These are phyloP conservation scores for Asparagopsis taxiformis DNA, from an alignment of 31 red algal species.

Conservation along the genomic window DNA sequence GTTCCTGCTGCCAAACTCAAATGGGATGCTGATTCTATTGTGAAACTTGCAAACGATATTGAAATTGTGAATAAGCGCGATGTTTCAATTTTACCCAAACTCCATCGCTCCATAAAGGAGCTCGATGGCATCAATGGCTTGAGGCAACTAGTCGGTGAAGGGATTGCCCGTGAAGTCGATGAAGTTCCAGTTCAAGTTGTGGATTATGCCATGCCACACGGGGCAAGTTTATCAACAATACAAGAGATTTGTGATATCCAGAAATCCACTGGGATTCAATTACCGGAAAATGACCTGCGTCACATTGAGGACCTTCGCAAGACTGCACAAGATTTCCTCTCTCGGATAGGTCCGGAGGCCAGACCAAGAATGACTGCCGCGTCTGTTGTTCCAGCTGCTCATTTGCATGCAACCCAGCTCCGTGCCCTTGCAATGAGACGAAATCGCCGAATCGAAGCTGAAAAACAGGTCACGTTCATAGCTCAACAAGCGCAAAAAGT, in stretches of 20 bases:
- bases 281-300: slow-evolving; percentile 25
- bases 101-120: slow-evolving; percentile 40
- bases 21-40: slow-evolving; percentile 52
- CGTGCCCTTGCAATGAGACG: slow-evolving; percentile 13
- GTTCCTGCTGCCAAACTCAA: too few species aligned
- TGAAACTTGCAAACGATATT: slow-evolving; percentile 60
- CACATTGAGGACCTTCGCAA: slow-evolving; percentile 23
- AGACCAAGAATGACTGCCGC: neutral
- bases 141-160: slow-evolving; percentile 24
- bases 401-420: slow-evolving; percentile 14
- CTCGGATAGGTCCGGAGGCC: neutral
- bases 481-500: too few species aligned
- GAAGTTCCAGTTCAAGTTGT: slow-evolving; percentile 30
- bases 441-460: slow-evolving; percentile 36
- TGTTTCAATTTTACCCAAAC: slow-evolving; percentile 60
- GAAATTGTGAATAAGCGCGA: slow-evolving; percentile 34
- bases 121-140: slow-evolving; percentile 52
- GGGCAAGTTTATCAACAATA: slow-evolving; percentile 29
- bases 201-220: slow-evolving; percentile 70
- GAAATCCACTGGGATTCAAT: neutral
- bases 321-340: neutral
- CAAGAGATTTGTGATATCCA: slow-evolving; percentile 30
- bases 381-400: neutral
- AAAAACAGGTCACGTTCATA: slow-evolving; percentile 20
- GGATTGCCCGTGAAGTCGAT: slow-evolving; percentile 52